Base-by-base conservation (phyloP, 2,329 filamentous ascomycete genomes). In the Diaporthe nobilis region DNA sequence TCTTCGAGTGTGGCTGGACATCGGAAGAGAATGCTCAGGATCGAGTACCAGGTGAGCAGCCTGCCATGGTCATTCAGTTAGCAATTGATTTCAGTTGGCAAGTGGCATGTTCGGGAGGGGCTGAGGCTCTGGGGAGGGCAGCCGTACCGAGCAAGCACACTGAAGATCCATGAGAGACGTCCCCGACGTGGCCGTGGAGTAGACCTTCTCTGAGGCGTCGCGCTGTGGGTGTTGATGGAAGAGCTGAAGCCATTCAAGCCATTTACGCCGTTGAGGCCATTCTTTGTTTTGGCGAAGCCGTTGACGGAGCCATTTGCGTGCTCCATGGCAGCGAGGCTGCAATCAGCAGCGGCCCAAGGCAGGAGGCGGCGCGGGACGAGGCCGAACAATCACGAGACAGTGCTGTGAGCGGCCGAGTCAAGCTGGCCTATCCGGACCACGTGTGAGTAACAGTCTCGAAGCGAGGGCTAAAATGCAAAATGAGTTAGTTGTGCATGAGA, bases 41-140 rank as follows among this genome's bases (percentile, higher is more conserved):
- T 92, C 49, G 92, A 90, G 83, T 97, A 98, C 96, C 96, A 99
- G 28, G 95, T 93, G 75, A 93, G 84, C 60, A 98, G 84, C 81
- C 96, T 96, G 78, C 49, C 51, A 63, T 61, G 73, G 12, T 25
- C 20, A 34, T 22, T 49, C 34, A 25, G 68, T 75, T 55, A 75
- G 73, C 72, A 55, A 74, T 63, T 74, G 39, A 76, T 65, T 73
- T 51, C 53, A 39, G 34, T 58, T 60, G 12, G 49, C 72, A 28
- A 63, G 28, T 10, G 25, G 65, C 39, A 57, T 76, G 65, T 28
- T 44, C 13, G 25, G 8, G 55, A 39, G 7, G 51, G 61, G 58
- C 31, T 58, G 73, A 13, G 17, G 53, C 65, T 22, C n/a, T 13
- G 44, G 31, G 17, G 15, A 28, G 68, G 31, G 20, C 20, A 25